Percentiles rank a stretch among this genome's conserved stretches.
phyloP scores from a whole-genome alignment of 2,329 filamentous ascomycete species.

The Ascomycota sp. region DNA sequence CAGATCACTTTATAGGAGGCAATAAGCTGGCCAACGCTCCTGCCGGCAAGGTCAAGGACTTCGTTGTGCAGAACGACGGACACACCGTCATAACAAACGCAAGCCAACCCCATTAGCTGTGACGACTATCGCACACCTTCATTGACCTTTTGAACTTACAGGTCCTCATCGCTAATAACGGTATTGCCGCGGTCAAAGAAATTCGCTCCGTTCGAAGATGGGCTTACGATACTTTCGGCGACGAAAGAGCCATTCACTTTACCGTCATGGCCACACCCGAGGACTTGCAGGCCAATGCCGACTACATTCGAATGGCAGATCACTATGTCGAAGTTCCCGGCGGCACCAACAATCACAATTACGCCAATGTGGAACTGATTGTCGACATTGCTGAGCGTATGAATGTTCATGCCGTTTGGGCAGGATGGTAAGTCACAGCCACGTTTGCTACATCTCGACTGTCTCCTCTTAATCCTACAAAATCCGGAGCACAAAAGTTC shows the following conservation, averaged over 20 bases:
- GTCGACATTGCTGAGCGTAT: slow-evolving; percentile 97
- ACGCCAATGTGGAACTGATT: slow-evolving; percentile 97
- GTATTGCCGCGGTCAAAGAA: slow-evolving; percentile 98
- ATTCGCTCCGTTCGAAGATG: slow-evolving; percentile 98
- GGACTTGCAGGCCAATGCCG: slow-evolving; percentile 90
- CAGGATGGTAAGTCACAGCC: slow-evolving; percentile 57
- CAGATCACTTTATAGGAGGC: slow-evolving; percentile 91
- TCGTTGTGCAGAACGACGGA: slow-evolving; percentile 71
- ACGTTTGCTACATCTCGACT: not conserved
- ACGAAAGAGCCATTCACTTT: slow-evolving; percentile 96
- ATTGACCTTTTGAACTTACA: slow-evolving; percentile 14
- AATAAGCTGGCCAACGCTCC: slow-evolving; percentile 69
- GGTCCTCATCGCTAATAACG: slow-evolving; percentile 98
- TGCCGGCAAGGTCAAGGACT: slow-evolving; percentile 83
- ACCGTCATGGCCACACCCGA: slow-evolving; percentile 99
- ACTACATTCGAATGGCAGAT: slow-evolving; percentile 99
- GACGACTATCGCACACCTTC: not conserved
- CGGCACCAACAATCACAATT: slow-evolving; percentile 99
- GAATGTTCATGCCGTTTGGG: slow-evolving; percentile 97
- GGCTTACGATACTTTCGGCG: slow-evolving; percentile 98
- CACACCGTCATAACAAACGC: slow-evolving; percentile 98
- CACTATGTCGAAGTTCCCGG: slow-evolving; percentile 98
- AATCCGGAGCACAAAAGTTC: too few relatives aligned
- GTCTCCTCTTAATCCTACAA: slow-evolving; percentile 1
- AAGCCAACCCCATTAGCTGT: slow-evolving; percentile 15